Conservation (phyloP, 495 filamentous ascomycete genomes). For the Hypoxylon trugodes region DNA sequence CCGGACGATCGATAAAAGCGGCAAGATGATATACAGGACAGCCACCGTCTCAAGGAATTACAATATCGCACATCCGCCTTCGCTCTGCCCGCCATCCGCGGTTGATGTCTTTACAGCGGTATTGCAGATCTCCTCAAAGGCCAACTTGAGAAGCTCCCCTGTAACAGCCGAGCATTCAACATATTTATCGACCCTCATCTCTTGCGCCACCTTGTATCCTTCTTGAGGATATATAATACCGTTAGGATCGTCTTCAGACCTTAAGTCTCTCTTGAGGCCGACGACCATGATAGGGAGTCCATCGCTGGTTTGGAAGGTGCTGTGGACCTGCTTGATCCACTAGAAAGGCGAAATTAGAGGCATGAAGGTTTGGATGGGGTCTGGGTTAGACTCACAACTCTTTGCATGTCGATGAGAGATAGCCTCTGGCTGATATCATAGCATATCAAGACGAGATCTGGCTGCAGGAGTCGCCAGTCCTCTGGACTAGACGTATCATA, state of each 20-base stretch:
- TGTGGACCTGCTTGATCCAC: constrained; percentile 75
- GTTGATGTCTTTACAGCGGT: constrained; percentile 71
- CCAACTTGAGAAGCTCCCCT: constrained; percentile 78
- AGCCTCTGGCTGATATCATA: constrained; percentile 78
- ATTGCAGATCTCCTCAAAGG: constrained; percentile 78
- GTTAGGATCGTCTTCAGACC: constrained; percentile 68
- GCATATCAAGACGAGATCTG: constrained; percentile 79
- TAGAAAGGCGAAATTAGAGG: constrained; percentile 40
- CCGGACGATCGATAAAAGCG: no score
- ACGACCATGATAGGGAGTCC: constrained; percentile 76
- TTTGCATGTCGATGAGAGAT: constrained; percentile 69
- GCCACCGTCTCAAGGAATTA: constrained; percentile 22
- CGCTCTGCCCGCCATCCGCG: constrained; percentile 52
- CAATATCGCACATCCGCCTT: constrained; percentile 51
- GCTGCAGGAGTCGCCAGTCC: constrained; percentile 75
- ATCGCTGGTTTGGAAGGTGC: constrained; percentile 66
- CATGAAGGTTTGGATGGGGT: constrained; percentile 1
- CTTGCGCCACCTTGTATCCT: constrained; percentile 77
- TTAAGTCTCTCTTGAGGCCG: constrained; percentile 82
- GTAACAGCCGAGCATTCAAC: constrained; percentile 89
- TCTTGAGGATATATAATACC: constrained; percentile 78
- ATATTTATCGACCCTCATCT: constrained; percentile 85
- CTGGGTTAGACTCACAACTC: constrained; percentile 56
- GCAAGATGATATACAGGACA: no score
- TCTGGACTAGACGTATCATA: constrained; percentile 81